phyloP scores from a whole-genome alignment of 768 basidiomycete species.

The Pulveroboletus frians region DNA sequence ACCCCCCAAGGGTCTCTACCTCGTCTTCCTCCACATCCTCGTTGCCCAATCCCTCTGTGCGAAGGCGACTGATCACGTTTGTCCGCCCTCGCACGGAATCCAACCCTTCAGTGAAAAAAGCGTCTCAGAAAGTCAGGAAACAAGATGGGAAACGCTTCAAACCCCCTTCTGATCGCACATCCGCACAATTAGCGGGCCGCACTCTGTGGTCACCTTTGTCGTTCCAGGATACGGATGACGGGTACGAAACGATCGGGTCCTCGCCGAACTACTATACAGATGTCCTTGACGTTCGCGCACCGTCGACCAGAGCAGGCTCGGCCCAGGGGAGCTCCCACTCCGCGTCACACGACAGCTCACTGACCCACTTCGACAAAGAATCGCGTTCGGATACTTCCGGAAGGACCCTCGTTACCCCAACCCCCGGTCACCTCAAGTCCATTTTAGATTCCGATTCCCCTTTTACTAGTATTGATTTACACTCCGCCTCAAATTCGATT shows the following conservation, averaged over 20 bases:
- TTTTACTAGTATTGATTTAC: background rate
- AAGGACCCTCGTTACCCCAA: conserved; percentile 15
- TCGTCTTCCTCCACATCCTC: conserved; percentile 15
- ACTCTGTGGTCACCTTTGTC: background rate
- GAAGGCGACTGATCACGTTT: conserved; percentile 9
- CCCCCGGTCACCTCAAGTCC: background rate
- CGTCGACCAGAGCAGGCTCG: background rate
- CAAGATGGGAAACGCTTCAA: conserved; percentile 9
- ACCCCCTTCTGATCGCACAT: conserved; percentile 7
- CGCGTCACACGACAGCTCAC: background rate
- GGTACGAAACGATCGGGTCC: background rate
- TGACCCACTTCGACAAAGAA: conserved; percentile 3
- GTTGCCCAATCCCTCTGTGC: background rate
- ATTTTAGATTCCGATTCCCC: conserved; percentile 12
- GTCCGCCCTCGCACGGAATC: conserved; percentile 14
- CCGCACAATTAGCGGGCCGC: background rate
- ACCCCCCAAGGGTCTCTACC: conserved; percentile 2
- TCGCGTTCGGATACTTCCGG: conserved; percentile 15
- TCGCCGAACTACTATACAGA: conserved; percentile 6
- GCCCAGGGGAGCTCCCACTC: background rate
- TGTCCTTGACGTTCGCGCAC: conserved; percentile 22
- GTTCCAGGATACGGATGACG: background rate
- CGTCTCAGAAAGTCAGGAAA: conserved; percentile 6
- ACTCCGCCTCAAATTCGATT: conserved; percentile 11
- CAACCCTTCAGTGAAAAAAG: conserved; percentile 3